These are phyloP conservation scores for Leccinum obscurum DNA, from an alignment of 768 basidiomycete species.

Conservation along the genomic window DNA sequence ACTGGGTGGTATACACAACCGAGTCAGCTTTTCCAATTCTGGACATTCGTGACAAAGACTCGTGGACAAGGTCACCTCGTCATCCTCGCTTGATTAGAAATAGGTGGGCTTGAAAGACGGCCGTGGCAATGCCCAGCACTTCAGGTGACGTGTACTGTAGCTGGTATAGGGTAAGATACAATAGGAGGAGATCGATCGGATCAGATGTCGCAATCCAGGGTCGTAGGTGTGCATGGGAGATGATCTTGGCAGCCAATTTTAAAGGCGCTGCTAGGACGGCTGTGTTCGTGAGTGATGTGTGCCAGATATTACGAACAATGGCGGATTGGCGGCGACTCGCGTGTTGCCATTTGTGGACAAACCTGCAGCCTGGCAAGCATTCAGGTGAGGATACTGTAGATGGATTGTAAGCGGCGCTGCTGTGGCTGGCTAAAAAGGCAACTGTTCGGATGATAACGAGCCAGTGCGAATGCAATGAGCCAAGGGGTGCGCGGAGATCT, in stretches of 20 bases:
- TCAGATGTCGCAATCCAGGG: conserved; percentile 13
- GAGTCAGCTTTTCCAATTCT: not conserved
- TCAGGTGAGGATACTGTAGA: not conserved
- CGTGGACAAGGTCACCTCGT: conserved; percentile 23
- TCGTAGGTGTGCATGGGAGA: not conserved
- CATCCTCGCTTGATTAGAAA: conserved; percentile 15
- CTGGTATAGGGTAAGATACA: conserved; percentile 12
- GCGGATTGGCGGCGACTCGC: not conserved
- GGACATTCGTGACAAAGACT: not conserved
- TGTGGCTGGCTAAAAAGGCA: not conserved
- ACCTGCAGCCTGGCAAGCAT: not conserved
- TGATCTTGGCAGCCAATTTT: not conserved
- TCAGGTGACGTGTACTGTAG: conserved; percentile 13
- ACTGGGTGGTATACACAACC: not conserved
- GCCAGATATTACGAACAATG: not conserved
- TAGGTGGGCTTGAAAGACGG: not conserved
- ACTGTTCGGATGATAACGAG: conserved; percentile 1
- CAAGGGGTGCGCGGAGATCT: not conserved
- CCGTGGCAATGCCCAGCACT: not conserved
- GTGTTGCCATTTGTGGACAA: not conserved
- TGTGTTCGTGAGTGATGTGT: conserved; percentile 2
- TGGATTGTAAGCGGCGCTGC: conserved; percentile 4
- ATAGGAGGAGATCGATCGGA: conserved; percentile 20
- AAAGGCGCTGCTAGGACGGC: not conserved
- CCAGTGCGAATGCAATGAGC: not conserved